Base-by-base conservation (phyloP, 2,329 filamentous ascomycete species). In the Pseudogymnoascus verrucosus region DNA sequence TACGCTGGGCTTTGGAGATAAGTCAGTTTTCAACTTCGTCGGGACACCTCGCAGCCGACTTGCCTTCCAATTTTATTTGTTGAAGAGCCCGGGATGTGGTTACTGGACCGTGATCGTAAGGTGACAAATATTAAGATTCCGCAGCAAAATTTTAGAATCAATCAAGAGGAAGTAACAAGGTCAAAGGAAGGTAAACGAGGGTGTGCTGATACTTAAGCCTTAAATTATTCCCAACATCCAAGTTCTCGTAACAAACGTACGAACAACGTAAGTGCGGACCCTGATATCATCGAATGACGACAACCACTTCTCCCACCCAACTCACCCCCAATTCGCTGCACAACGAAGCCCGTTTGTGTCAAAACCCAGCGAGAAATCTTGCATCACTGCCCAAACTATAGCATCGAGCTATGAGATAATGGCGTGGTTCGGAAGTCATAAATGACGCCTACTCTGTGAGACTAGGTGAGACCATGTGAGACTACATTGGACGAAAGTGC, bases 361-460 rank as follows among this genome's bases (percentile, higher is more conserved):
- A 31, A 31, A 31, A 3, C 28, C 7, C 28, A 3, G 28, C 28
- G 28, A 10, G 3, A 10, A 10, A 8, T 31, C 44, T 51, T 51
- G 44, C 44, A 51, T 51, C 44, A 51, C 44, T 7, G 23, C 8
- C 5, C 6, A 1, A 28, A 28, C 8, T 6, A 26, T 51, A 51
- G 44, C 44, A 21, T n/a, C 12, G 44, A 51, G 44, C 44, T 51
- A 51, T 51, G 44, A 51, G 44, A 51, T 51, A 28, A 51, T 51
- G 44, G 44, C 21, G 21, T 26, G 44, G 16, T 51, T 5, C 12
- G 44, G 12, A 51, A n/a, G 44, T 51, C 21, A 51, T 8, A 12
- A 21, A 51, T 51, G 44, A 51, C 44, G 44, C 44, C 44, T 28
- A 23, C 23, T n/a, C 7, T 51, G 44, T 28, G 44, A 51, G 44